phyloP scores from a whole-genome alignment of 441 rosid genomes.

The Croton laevigatus region DNA sequence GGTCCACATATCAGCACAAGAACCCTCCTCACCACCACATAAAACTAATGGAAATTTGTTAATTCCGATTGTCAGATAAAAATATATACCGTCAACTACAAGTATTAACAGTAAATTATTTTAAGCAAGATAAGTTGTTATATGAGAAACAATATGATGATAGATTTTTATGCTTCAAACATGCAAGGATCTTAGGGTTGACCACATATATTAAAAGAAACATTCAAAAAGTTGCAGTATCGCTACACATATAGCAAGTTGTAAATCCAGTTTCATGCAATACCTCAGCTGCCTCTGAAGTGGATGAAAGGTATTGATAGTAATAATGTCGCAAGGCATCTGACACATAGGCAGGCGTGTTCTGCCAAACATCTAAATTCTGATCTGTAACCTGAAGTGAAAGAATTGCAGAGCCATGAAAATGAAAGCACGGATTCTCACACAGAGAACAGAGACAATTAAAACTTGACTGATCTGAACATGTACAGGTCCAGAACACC shows the following conservation, averaged over 20 bases:
- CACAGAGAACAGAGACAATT: neutral
- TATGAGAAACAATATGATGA: neutral
- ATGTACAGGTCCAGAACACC: neutral
- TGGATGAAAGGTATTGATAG: conserved; percentile 94
- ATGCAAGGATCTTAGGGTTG: neutral
- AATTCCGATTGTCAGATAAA: neutral
- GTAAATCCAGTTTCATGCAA: conserved; percentile 18
- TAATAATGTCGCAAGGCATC: conserved; percentile 96
- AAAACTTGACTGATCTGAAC: conserved; percentile 2
- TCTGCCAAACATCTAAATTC: conserved; percentile 83
- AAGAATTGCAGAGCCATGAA: conserved; percentile 23
- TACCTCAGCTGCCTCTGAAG: conserved; percentile 96
- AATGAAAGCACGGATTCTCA: neutral
- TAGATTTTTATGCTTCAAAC: neutral
- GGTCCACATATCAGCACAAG: conserved; percentile 7
- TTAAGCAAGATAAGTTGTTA: neutral
- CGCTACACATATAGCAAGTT: conserved; percentile 19
- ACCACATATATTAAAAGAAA: neutral
- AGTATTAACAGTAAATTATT: neutral
- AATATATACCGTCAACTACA: neutral
- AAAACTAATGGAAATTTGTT: neutral
- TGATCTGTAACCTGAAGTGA: conserved; percentile 83
- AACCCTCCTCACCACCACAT: neutral
- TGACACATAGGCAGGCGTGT: conserved; percentile 74
- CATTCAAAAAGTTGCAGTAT: conserved; percentile 1